Conservation (phyloP, 371 early-diverging fungal genomes). For the Mortierella sp. region DNA sequence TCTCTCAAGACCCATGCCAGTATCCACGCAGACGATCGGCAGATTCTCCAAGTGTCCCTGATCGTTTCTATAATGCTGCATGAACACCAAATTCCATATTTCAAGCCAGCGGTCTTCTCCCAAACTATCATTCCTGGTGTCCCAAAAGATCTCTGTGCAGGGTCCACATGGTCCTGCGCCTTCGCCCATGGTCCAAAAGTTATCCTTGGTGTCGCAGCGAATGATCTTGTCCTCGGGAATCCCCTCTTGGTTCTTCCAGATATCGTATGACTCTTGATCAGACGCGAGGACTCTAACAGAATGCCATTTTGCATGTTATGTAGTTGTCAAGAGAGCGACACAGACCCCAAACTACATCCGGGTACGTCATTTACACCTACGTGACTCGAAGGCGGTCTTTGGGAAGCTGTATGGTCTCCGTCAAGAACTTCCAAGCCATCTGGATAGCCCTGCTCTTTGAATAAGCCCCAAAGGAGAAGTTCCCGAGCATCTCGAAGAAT, state of each 20-base stretch:
- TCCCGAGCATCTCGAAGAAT: constrained; percentile 89
- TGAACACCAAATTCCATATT: constrained; percentile 90
- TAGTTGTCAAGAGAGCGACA: background rate
- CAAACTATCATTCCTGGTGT: constrained; percentile 64
- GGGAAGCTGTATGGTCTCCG: constrained; percentile 71
- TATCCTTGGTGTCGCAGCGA: constrained; percentile 70
- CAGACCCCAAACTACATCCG: too few relatives aligned
- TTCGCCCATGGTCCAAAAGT: constrained; percentile 89
- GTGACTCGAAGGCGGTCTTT: constrained; percentile 71
- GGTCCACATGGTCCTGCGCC: constrained; percentile 87
- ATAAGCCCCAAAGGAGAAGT: constrained; percentile 82
- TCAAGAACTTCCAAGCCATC: constrained; percentile 79
- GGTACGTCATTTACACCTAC: constrained; percentile 54
- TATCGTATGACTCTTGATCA: constrained; percentile 70
- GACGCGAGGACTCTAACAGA: constrained; percentile 66
- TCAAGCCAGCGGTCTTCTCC: constrained; percentile 77
- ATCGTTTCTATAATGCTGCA: constrained; percentile 73
- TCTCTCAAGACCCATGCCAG: constrained; percentile 87
- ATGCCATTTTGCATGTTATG: background rate
- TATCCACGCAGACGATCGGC: constrained; percentile 77
- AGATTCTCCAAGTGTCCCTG: constrained; percentile 66
- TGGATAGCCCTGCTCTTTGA: constrained; percentile 69
- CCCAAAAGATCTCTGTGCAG: constrained; percentile 87
- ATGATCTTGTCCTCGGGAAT: constrained; percentile 71
- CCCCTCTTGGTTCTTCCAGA: constrained; percentile 74